Evolutionary conservation across 78 protist species (phyloP), one percentile per base, ranked within the genome.

Genomic region (Pigoraptor vietnamica): DNA sequence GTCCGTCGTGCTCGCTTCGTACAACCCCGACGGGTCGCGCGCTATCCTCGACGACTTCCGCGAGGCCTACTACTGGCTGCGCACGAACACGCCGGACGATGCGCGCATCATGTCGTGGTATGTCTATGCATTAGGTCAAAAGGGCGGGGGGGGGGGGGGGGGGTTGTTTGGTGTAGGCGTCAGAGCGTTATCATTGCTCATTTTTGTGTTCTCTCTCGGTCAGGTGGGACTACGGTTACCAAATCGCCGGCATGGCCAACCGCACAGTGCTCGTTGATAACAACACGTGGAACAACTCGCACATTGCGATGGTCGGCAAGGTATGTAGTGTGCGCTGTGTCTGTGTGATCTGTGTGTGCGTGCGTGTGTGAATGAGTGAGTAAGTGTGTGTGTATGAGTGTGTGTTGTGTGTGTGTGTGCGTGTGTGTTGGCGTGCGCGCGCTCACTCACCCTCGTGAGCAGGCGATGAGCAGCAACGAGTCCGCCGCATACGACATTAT

Each of bases 221-320:
- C 25, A 98, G 99, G 99, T 99, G 99, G 99, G 99, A 99, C 93
- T 99, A 99, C 90, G 99, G 99, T 37, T 99, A 99, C 95, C 99
- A 99, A 95, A 93, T 99, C 56, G 86, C 98, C 2, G 99, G 97
- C 37, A 98, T 99, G 55, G 35, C 88, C 40, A 88, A 98, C 93
- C 95, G 99, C 67, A 99, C 99, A 0, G 91, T 93, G 1, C 87
- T 99, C 37, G 99, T 98, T 24, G 99, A 99, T 93, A 98, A 98
- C 95, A 99, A 99, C 98, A 99, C 99, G 67, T 98, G 99, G 99
- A 99, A 99, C 95, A 98, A 98, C 96, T 93, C 98, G 34, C 99
- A 98, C 95, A 98, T 99, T 82, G 99, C 99, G 29, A 96, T 95
- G 81, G 98, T 98, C 23, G 99, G 99, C 40, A 56, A 90, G 91